Base-by-base conservation (phyloP, 768 basidiomycete genomes). In the Trametes coccinea region DNA sequence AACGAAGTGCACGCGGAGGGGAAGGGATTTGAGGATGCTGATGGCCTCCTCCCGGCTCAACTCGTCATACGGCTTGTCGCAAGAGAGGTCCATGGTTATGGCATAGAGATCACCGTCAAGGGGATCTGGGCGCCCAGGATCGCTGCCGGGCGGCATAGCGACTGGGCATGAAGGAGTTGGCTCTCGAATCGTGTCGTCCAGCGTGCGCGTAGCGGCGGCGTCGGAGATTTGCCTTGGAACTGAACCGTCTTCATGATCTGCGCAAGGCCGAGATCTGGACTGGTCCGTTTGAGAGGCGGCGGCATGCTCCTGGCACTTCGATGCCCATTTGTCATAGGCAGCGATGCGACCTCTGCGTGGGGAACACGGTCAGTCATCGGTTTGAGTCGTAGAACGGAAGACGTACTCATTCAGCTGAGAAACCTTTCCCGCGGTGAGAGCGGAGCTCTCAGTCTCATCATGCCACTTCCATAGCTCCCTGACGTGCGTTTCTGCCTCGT, bases 11-110 rank as follows among this genome's bases (percentile, higher is more conserved):
- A 65, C 45, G 40, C 54, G 58, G 30, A 60, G 31, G 1, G 64
- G 64, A 5, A 66, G 58, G 2, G 56, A 59, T 50, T 60, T 60
- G 41, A 66, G 61, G 39, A 66, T 30, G 16, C 17, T 49, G 27
- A 56, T 56, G 11, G 59, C 57, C 58, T 66, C 64, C 30, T 53
- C 61, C n/a, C 50, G 54, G 16, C 60, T 59, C 37, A 66, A 43
- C 30, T 62, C 58, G 49, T 66, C 64, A 43, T 53, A 45, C 2
- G 57, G 43, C 58, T 66, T 66, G 31, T 60, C 46, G 44, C 57
- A 52, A 27, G 29, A 16, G 16, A 66, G 5, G 43, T 59, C 39
- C n/a, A 66, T 31, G 13, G 29, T 46, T 5, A 59, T 17, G 22
- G 62, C 58, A 47, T 63, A 59, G 10, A 61, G 13, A 16, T 52